Percentiles rank a stretch among this genome's conserved stretches.
Conservation (phyloP, 2,329 filamentous ascomycete genomes). For the Xylariaceae sp. region DNA sequence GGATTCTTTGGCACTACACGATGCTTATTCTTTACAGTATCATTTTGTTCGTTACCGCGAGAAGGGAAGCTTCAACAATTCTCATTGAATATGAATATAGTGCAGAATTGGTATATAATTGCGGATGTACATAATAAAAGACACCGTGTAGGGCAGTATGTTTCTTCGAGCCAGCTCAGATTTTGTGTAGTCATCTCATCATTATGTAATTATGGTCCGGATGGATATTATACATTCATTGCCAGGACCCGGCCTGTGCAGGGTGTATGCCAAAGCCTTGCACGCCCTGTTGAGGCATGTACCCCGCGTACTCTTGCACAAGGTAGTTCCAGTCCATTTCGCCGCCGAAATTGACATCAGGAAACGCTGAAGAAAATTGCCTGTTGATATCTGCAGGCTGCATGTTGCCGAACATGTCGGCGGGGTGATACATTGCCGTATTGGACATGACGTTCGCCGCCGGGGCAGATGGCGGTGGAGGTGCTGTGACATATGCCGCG, state of each 20-base stretch:
- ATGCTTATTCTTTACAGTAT: no score
- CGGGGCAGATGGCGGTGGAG: constrained; percentile 21
- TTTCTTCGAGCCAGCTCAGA: constrained; percentile 14
- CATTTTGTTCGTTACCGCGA: no score
- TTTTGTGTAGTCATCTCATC: constrained; percentile 16
- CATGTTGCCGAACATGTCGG: constrained; percentile 35
- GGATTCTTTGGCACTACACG: no score
- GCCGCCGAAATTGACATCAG: constrained; percentile 42
- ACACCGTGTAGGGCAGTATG: background rate
- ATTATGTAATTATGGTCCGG: constrained; percentile 14
- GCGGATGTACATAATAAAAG: constrained; percentile 9
- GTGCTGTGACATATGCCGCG: constrained; percentile 29
- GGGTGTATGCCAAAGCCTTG: constrained; percentile 24
- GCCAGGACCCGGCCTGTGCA: constrained; percentile 27
- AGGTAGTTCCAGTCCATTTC: constrained; percentile 45
- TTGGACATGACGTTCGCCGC: constrained; percentile 24
- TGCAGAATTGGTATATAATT: background rate
- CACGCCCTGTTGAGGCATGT: constrained; percentile 33
- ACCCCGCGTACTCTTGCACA: constrained; percentile 41
- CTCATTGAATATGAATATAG: no score
- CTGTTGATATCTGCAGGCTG: constrained; percentile 36
- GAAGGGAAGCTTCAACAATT: no score
- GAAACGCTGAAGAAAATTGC: constrained; percentile 41
- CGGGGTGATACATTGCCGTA: constrained; percentile 32
- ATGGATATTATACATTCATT: constrained; percentile 20